Percentiles rank a stretch among this genome's conserved stretches.
These are phyloP conservation scores for Bruguiera gymnorhiza DNA, from an alignment of 345 rosid genomes.

Conservation along the genomic window DNA sequence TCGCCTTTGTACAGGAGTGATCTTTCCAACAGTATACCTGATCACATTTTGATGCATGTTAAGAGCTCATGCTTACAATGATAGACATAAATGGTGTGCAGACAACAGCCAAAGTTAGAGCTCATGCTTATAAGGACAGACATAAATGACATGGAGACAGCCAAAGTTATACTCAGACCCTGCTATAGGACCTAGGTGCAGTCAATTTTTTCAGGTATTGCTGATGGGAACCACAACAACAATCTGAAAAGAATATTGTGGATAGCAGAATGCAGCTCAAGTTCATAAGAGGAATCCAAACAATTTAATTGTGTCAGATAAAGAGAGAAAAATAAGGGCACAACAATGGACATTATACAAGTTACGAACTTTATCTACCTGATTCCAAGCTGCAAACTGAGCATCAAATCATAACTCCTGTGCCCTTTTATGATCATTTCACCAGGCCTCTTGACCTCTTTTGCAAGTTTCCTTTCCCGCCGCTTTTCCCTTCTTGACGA, in stretches of 20 bases:
- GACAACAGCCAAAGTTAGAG: background rate
- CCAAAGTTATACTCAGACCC: too few species aligned
- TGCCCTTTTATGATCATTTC: conserved; percentile 96
- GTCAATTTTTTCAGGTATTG: too few species aligned
- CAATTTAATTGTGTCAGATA: background rate
- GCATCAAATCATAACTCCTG: conserved; percentile 95
- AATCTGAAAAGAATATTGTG: too few species aligned
- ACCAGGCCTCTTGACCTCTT: conserved; percentile 87
- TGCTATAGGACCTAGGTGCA: too few species aligned
- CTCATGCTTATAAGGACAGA: background rate
- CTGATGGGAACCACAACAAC: too few species aligned
- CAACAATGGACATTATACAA: background rate
- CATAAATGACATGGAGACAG: background rate
- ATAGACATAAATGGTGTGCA: conserved; percentile 12
- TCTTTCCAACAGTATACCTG: conserved; percentile 97
- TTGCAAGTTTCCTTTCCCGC: conserved; percentile 60
- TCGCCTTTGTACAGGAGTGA: conserved; percentile 87
- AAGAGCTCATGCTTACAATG: background rate
- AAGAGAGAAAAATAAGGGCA: background rate
- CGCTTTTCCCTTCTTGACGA: conserved; percentile 74
- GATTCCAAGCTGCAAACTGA: conserved; percentile 92
- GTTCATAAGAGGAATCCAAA: conserved; percentile 4
- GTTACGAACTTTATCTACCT: conserved; percentile 39
- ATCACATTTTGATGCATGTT: conserved; percentile 22
- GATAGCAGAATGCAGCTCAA: too few species aligned